Base-by-base conservation (phyloP, 139 green algal genomes). In the Diplosphaera chodatii region DNA sequence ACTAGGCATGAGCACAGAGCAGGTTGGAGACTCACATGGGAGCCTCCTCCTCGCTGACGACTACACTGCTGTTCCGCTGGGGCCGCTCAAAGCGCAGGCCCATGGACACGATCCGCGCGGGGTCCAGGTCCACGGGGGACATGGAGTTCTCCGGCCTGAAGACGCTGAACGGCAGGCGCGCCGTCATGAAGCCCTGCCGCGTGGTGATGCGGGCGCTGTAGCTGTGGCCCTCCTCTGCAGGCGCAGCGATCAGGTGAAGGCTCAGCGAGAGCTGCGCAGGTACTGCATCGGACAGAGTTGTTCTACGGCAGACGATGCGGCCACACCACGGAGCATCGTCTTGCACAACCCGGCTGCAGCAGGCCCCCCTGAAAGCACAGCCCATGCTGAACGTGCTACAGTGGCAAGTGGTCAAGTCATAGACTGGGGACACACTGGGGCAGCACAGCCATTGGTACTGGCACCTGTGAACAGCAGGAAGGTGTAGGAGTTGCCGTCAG, bases 401-500 rank as follows among this genome's bases (percentile, higher is more conserved):
- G 37, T 48, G 6, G 37, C n/a, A 10, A 20, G 37, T 48, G 8
- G 6, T 10, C 37, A 48, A 48, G 10, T 48, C n/a, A n/a, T n/a
- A n/a, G n/a, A n/a, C n/a, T n/a, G n/a, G n/a, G 37, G 10, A 48
- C 65, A 40, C 64, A 21, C 25, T 75, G 23, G 55, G 28, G 33
- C 27, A 37, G 37, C 6, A 40, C 13, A n/a, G 18, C 48, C 3
- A 25, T 8, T 13, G 27, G 34, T 75, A 31, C 41, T 41, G 5
- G 63, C 63, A 86, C 76, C 71, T 59, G 82, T 85, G 31, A 74
- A 75, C 56, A 97, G 76, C 62, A 91, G 72, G 22, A 88, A 68
- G 1, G 77, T 78, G 86, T 98, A 99, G 0, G 68, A 29, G 65
- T 97, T 85, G n/a, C 84, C 91, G 68, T 99, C 95, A 22, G 87